Base-by-base conservation (phyloP, 371 early-diverging fungal genomes). In the Actinomucor elegans region DNA sequence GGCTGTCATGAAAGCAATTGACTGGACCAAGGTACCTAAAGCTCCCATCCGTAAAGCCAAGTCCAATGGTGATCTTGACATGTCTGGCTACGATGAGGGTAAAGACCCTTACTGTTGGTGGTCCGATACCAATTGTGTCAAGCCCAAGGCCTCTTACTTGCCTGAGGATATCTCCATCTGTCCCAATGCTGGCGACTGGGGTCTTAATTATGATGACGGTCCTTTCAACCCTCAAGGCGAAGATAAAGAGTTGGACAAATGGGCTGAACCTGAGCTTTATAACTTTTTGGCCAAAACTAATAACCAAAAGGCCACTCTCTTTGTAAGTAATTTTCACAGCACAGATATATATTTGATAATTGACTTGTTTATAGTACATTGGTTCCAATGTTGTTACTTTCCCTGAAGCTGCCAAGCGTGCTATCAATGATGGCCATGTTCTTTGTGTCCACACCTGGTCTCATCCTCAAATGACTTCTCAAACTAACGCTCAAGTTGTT, bases 391-490 rank as follows among this genome's bases (percentile, higher is more conserved):
- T 78, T 17, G 60, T 57, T 1, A 72, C 69, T 8, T 69, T 48
- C 47, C 78, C 78, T 37, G 69, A 64, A 31, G 75, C 75, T 46
- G 78, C 73, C 18, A 60, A 61, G 35, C 69, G 78, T 51, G 78
- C 78, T 28, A 50, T 78, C 14, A 66, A 67, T 24, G 69, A 73
- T 55, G 75, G 81, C 17, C 75, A 78, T 31, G 60, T 59, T 26
- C 61, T 83, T 38, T 75, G 77, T 28, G 55, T 71, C 29, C 84
- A 83, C 46, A 81, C 83, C 11, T 83, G 83, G 83, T 74, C 80
- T 24, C 88, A 87, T 50, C 79, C 78, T 38, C 59, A 56, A 17
- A 72, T 85, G 74, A 80, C 84, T 23, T 60, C 76, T 23, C 68
- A 71, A 45, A 59, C 78, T 28, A 81, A 78, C 42, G 77, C 71